Base-by-base conservation (phyloP, 371 early-diverging fungal genomes). In the Mortierella sp. region DNA sequence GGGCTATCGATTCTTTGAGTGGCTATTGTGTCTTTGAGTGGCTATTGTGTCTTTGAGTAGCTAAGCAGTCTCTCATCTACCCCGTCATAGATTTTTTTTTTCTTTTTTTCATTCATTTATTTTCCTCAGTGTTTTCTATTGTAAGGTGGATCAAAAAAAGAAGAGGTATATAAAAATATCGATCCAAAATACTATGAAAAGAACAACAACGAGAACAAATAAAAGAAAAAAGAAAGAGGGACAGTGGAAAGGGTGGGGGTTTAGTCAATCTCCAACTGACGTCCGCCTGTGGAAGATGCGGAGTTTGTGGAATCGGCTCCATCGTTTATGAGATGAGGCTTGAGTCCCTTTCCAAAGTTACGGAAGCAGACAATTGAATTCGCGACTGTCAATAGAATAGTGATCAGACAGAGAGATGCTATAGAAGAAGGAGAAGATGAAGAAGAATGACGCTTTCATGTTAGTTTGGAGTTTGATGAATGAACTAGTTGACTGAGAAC, bases 301-400 rank as follows among this genome's bases (percentile, higher is more conserved):
- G 61, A 49, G 24, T 74, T 78, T 32, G 24, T 54, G 2, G 69
- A 26, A 8, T 64, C 58, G 14, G 18, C 60, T 20, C 32, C 58
- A 8, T 79, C 72, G 12, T 52, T 57, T 30, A 72, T 1, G 20
- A 75, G 18, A 66, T 80, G 81, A 0, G 66, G 58, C 77, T 93
- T 93, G 24, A 97, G 85, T 1, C 97, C 97, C 68, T 92, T 91
- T 43, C 92, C 93, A 88, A 97, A 97, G 83, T 96, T 95, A 1
- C 84, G 78, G 84, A 86, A 88, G 69, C 96, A 97, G 3, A 91
- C 69, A 14, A 88, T 83, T 0, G 93, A 89, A 75, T 93, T 93
- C 49, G 88, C 84, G 49, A 95, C 86, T 0, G 96, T 96, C 62
- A 89, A 66, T 1, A 93, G 81, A 9, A 96, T 86, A 40, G 94